Conservation (phyloP, 139 green algal genomes). For the Asterochloris erici region DNA sequence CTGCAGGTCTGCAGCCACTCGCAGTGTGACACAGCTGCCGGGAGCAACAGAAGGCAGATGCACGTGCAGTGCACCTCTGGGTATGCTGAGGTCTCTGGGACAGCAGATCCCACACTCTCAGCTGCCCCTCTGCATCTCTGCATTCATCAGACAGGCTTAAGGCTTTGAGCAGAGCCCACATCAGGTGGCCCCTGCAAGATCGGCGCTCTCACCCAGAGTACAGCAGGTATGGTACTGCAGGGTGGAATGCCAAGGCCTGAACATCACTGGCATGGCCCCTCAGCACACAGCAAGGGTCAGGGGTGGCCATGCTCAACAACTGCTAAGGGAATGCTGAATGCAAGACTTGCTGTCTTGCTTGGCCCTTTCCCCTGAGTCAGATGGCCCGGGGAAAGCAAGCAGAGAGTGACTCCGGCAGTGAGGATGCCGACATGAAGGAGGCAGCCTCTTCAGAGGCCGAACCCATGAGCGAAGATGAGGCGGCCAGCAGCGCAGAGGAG, state of each 20-base stretch:
- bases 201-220: conserved; percentile 32
- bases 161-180: too few species aligned
- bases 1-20: conserved; percentile 2
- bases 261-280: conserved; percentile 39
- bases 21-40: not conserved
- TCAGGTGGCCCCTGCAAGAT: not conserved
- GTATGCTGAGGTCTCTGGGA: conserved; percentile 6
- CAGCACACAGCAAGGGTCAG: conserved; percentile 30
- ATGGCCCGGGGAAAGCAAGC: not conserved
- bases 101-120: conserved; percentile 34
- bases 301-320: not conserved
- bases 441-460: not conserved
- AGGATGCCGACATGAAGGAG: not conserved
- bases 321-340: not conserved
- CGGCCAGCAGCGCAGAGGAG: conserved; percentile 23
- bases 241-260: conserved; percentile 40
- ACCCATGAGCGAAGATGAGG: not conserved
- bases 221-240: conserved; percentile 8
- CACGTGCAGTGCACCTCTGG: conserved; percentile 14
- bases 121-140: conserved; percentile 40
- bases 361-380: not conserved
- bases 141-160: not conserved
- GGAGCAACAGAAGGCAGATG: not conserved
- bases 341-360: not conserved
- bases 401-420: not conserved